Evolutionary conservation across 2,329 filamentous ascomycete species (phyloP).

Genomic region (Ceratocystis variospora): DNA sequence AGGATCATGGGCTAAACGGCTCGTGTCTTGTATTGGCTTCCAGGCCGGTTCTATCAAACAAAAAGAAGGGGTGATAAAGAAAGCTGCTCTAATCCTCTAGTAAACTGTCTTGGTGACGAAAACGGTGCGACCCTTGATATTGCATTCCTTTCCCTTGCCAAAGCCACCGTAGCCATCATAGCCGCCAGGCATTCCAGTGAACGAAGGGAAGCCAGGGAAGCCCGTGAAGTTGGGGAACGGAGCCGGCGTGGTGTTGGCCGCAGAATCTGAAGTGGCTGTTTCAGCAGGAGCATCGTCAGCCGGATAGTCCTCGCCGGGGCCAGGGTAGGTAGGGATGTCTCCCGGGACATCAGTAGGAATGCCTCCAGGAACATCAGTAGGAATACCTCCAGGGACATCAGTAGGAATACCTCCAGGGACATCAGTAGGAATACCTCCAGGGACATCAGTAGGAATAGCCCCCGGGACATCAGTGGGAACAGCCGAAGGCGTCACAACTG

Average conservation of each 20-base stretch:
- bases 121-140: background rate
- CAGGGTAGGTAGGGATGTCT: background rate
- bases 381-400: too few species aligned
- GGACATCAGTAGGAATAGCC: too few species aligned
- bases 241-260: background rate
- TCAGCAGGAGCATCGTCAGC: background rate
- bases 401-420: background rate
- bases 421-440: too few species aligned
- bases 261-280: background rate
- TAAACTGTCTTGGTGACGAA: constrained; percentile 4
- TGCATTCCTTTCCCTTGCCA: constrained; percentile 7
- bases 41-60: background rate
- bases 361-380: background rate
- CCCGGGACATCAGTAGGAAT: background rate
- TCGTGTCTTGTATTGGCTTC: background rate
- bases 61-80: background rate
- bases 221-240: background rate
- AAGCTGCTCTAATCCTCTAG: background rate
- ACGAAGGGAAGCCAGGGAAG: constrained; percentile 9
- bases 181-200: background rate
- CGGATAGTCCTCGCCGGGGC: background rate
- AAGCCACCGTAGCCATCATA: background rate
- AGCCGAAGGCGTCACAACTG: background rate
- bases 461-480: background rate
- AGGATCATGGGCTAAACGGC: background rate